These are phyloP conservation scores for Venturia carpophila DNA, from an alignment of 2,329 filamentous ascomycete genomes.

Conservation along the genomic window DNA sequence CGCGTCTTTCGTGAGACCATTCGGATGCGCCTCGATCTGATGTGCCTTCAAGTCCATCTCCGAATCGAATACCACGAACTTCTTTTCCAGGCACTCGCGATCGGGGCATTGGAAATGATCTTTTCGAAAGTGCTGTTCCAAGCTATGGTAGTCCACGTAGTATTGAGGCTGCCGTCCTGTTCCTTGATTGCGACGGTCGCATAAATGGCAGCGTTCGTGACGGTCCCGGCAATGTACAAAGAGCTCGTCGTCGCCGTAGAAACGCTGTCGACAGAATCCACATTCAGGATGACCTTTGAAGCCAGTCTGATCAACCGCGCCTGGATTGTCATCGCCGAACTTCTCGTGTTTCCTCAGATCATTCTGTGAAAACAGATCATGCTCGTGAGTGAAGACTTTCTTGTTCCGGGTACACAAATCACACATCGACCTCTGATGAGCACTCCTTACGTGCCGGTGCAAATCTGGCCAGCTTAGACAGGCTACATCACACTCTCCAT, in stretches of 20 bases:
- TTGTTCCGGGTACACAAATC: slow-evolving; percentile 90
- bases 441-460: slow-evolving; percentile 70
- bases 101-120: slow-evolving; percentile 84
- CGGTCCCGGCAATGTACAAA: slow-evolving; percentile 89
- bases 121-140: slow-evolving; percentile 79
- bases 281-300: slow-evolving; percentile 95
- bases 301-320: slow-evolving; percentile 83
- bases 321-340: slow-evolving; percentile 82
- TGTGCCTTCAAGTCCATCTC: slow-evolving; percentile 94
- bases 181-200: slow-evolving; percentile 58
- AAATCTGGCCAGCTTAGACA: slow-evolving; percentile 74
- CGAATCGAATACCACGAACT: slow-evolving; percentile 92
- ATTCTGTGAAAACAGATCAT: slow-evolving; percentile 76
- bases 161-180: slow-evolving; percentile 67
- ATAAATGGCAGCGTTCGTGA: slow-evolving; percentile 92
- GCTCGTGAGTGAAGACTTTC: slow-evolving; percentile 97
- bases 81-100: slow-evolving; percentile 86
- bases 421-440: slow-evolving; percentile 81
- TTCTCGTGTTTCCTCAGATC: slow-evolving; percentile 83
- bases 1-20: slow-evolving; percentile 71
- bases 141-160: slow-evolving; percentile 76
- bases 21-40: slow-evolving; percentile 74
- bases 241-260: slow-evolving; percentile 93
- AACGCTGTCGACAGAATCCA: slow-evolving; percentile 81
- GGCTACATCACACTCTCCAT: slow-evolving; percentile 73